Conservation (phyloP, 2,329 filamentous ascomycete genomes). For the Verticillium longisporum region DNA sequence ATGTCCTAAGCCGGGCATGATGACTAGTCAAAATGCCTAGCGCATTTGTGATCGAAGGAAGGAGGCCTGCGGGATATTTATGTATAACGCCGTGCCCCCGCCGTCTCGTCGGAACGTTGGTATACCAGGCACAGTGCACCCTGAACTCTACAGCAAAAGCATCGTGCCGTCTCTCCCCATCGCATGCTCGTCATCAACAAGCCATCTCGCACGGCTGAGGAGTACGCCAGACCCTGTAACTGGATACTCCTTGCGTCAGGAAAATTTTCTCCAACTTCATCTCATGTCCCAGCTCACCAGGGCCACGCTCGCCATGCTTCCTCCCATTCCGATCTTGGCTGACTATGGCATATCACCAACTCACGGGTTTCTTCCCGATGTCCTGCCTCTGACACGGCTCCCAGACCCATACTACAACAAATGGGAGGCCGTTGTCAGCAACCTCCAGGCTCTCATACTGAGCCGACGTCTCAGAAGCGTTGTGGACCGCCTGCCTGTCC, state of each 20-base stretch:
- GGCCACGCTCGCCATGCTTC: constrained; percentile 37
- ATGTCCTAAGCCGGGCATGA: no score
- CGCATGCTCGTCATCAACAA: constrained; percentile 7
- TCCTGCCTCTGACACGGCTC: constrained; percentile 70
- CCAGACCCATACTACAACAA: constrained; percentile 89
- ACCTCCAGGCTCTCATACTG: constrained; percentile 80
- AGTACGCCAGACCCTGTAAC: constrained; percentile 48
- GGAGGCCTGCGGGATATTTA: no score
- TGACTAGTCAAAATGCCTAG: no score
- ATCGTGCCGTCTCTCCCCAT: background rate
- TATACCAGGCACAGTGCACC: background rate
- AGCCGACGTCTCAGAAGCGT: constrained; percentile 76
- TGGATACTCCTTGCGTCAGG: constrained; percentile 62
- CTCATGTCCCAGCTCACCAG: background rate
- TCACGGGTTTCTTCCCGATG: constrained; percentile 82
- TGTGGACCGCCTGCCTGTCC: constrained; percentile 72
- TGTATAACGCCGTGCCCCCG: background rate
- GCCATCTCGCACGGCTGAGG: constrained; percentile 50
- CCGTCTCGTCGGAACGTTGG: background rate
- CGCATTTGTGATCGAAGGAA: no score
- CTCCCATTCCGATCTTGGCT: constrained; percentile 54
- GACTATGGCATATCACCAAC: constrained; percentile 75
- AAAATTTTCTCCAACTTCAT: constrained; percentile 11
- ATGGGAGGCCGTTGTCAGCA: constrained; percentile 83
- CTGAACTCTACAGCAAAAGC: background rate